phyloP scores from a whole-genome alignment of 768 basidiomycete species.

The Leucosporidium creatinivorum region DNA sequence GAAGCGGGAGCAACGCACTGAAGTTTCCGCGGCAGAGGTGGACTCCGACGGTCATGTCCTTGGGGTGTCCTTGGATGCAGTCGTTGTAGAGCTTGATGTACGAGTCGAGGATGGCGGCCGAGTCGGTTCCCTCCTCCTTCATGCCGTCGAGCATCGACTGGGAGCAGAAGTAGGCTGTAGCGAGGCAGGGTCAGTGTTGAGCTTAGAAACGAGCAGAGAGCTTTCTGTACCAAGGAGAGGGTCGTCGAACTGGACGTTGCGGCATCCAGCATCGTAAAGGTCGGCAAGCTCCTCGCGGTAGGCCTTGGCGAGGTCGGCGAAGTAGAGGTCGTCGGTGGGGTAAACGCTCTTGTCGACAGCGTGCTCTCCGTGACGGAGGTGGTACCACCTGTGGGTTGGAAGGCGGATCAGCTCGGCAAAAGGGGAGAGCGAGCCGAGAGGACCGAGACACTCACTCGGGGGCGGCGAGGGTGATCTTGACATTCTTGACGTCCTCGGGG shows the following conservation, averaged over 20 bases:
- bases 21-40: slow-evolving; percentile 38
- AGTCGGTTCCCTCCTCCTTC: slow-evolving; percentile 55
- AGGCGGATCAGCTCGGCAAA: neutral
- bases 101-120: slow-evolving; percentile 58
- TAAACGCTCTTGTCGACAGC: slow-evolving; percentile 49
- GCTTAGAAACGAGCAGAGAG: slow-evolving; percentile 42
- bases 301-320: slow-evolving; percentile 49
- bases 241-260: slow-evolving; percentile 50
- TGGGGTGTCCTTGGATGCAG: slow-evolving; percentile 32
- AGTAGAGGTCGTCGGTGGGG: slow-evolving; percentile 53
- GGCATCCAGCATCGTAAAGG: slow-evolving; percentile 47
- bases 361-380: slow-evolving; percentile 36
- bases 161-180: slow-evolving; percentile 44
- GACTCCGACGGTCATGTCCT: slow-evolving; percentile 38
- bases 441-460: slow-evolving; percentile 59
- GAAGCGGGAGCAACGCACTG: neutral
- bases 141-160: slow-evolving; percentile 54
- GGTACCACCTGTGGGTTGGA: slow-evolving; percentile 28
- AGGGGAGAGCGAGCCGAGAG: slow-evolving; percentile 47
- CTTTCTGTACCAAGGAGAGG: slow-evolving; percentile 43
- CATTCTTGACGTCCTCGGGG: slow-evolving; percentile 48
- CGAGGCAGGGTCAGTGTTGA: neutral
- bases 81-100: slow-evolving; percentile 56
- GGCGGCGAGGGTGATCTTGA: slow-evolving; percentile 65
- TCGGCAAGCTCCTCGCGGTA: slow-evolving; percentile 48